Evolutionary conservation across 192 early-diverging fungal species (phyloP).

Genomic region (Gamsiella multidivaricata): DNA sequence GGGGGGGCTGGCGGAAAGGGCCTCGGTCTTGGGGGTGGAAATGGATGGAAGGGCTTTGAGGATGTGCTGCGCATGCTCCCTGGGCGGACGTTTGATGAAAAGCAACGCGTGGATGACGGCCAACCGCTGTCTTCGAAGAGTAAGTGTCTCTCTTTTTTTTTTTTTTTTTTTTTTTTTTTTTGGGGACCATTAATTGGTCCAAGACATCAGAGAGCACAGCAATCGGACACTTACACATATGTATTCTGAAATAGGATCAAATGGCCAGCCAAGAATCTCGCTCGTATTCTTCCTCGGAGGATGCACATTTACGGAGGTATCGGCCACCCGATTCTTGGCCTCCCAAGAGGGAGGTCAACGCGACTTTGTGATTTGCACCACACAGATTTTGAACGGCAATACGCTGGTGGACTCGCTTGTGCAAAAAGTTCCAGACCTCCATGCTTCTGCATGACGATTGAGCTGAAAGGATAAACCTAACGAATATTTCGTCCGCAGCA

Average conservation of each 20-base stretch:
- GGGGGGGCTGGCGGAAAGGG: slow-evolving; percentile 22
- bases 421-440: slow-evolving; percentile 52
- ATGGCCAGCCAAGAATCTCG: slow-evolving; percentile 73
- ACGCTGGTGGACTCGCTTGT: slow-evolving; percentile 72
- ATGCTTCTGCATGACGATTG: slow-evolving; percentile 16
- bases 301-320: slow-evolving; percentile 93
- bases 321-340: slow-evolving; percentile 89
- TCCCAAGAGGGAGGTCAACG: slow-evolving; percentile 81
- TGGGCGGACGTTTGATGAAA: slow-evolving; percentile 84
- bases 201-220: no score
- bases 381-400: slow-evolving; percentile 90
- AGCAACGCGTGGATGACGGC: slow-evolving; percentile 70
- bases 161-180: slow-evolving; percentile 5
- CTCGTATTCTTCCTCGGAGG: slow-evolving; percentile 96
- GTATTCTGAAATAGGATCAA: no score
- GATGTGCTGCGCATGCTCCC: slow-evolving; percentile 84
- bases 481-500: not conserved
- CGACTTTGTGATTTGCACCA: slow-evolving; percentile 89
- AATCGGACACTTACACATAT: no score
- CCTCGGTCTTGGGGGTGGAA: slow-evolving; percentile 50
- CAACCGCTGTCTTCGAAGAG: slow-evolving; percentile 48
- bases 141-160: slow-evolving; percentile 29
- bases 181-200: no score
- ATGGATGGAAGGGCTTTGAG: slow-evolving; percentile 91
- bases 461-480: not conserved